A percentile compares a stretch with the other conserved stretches of the same genome.
These are phyloP conservation scores for Nitzschia putrida DNA, from an alignment of 108 stramenopile species.

Conservation along the genomic window DNA sequence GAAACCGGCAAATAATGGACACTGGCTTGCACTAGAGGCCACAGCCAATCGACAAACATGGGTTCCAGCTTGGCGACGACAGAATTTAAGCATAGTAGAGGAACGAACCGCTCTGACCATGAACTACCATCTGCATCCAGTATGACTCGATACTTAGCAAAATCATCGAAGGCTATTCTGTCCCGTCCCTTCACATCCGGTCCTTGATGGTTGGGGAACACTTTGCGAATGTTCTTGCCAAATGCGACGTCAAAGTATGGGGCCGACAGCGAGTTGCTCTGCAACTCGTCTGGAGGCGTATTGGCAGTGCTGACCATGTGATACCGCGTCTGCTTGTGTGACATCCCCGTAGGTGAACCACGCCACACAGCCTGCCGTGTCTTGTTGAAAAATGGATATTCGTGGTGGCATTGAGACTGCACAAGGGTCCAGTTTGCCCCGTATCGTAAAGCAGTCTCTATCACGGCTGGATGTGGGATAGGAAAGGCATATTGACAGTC, in stretches of 20 bases:
- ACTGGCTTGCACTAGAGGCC: background rate
- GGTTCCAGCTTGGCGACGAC: slow-evolving; percentile 4
- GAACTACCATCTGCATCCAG: slow-evolving; percentile 9
- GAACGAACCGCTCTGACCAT: slow-evolving; percentile 1
- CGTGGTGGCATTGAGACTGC: background rate
- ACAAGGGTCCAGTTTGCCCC: background rate
- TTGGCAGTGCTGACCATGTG: background rate
- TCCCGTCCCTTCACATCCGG: background rate
- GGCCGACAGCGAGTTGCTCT: background rate
- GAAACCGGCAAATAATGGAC: background rate
- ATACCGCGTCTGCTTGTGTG: background rate
- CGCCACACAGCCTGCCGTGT: slow-evolving; percentile 6
- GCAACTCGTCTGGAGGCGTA: background rate
- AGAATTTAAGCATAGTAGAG: slow-evolving; percentile 2
- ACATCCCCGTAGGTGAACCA: background rate
- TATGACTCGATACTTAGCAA: slow-evolving; percentile 3
- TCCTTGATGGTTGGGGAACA: background rate
- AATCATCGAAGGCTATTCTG: background rate
- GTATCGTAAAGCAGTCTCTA: background rate
- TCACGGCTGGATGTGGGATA: slow-evolving; percentile 1
- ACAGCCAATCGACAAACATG: slow-evolving; percentile 1
- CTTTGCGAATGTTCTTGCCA: background rate
- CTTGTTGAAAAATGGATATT: background rate
- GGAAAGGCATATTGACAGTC: slow-evolving; percentile 3
- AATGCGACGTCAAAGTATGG: background rate